A percentile compares a stretch with the other conserved stretches of the same genome.
These are phyloP conservation scores for Ophiostoma sp. DNA, from an alignment of 2,329 filamentous ascomycete species.

Conservation along the genomic window DNA sequence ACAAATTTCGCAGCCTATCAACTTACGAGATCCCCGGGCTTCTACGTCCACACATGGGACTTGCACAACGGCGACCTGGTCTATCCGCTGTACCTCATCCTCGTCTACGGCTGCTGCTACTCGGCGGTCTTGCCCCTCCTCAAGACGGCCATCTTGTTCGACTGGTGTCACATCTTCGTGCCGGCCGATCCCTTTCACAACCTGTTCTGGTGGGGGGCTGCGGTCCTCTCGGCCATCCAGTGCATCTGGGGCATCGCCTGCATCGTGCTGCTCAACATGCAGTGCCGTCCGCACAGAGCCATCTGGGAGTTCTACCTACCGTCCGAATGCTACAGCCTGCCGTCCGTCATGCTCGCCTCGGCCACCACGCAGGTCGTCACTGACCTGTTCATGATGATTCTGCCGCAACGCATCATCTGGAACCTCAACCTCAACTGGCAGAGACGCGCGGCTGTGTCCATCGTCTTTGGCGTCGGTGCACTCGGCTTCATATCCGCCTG, in stretches of 20 bases:
- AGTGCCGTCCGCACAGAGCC: slow-evolving; percentile 1
- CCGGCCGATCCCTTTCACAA: not conserved
- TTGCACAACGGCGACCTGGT: not conserved
- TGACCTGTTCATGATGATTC: not conserved
- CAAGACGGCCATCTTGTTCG: not conserved
- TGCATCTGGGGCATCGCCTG: not conserved
- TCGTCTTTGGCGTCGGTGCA: not conserved
- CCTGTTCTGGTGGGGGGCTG: not conserved
- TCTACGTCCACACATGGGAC: slow-evolving; percentile 2
- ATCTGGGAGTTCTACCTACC: slow-evolving; percentile 6
- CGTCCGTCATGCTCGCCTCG: not conserved
- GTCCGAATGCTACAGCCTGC: not conserved
- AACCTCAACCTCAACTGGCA: not conserved
- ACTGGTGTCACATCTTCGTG: slow-evolving; percentile 7
- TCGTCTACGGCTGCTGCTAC: slow-evolving; percentile 6
- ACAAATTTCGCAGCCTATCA: slow-evolving; percentile 1
- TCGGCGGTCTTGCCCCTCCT: not conserved
- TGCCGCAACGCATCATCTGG: slow-evolving; percentile 2
- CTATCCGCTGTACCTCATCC: not conserved
- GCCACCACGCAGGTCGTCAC: not conserved
- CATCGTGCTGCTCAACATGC: not conserved
- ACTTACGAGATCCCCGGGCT: not conserved
- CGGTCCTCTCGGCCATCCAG: not conserved
- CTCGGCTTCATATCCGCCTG: not conserved
- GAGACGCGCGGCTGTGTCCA: not conserved